Conservation (phyloP, 2,329 filamentous ascomycete genomes). For the Neofusicoccum sp. region DNA sequence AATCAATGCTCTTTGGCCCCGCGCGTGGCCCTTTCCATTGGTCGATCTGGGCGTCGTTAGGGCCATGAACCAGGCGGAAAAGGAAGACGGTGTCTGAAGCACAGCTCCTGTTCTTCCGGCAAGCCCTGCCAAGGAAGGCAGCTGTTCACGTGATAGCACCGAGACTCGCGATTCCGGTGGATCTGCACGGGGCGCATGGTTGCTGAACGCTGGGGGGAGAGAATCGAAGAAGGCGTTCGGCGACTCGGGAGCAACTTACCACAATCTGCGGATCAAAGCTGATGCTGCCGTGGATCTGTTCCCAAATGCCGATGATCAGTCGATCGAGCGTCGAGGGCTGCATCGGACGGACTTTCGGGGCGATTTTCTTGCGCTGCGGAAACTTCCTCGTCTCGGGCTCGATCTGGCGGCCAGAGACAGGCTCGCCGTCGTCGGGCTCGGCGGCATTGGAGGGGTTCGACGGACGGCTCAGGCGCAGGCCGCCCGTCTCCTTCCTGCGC, state of each 20-base stretch:
- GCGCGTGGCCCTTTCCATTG: constrained; percentile 6
- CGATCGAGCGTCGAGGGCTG: constrained; percentile 50
- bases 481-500: constrained; percentile 12
- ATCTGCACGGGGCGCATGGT: too few species aligned
- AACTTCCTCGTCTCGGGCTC: constrained; percentile 32
- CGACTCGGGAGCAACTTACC: too few species aligned
- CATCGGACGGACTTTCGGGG: constrained; percentile 40
- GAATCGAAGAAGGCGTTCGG: too few species aligned
- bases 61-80: not conserved
- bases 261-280: constrained; percentile 40
- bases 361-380: constrained; percentile 33
- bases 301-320: constrained; percentile 51
- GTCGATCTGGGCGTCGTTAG: constrained; percentile 23
- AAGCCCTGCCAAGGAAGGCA: not conserved
- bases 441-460: not conserved
- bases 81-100: too few species aligned
- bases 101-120: constrained; percentile 17
- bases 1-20: not conserved
- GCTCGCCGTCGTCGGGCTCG: not conserved
- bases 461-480: not conserved
- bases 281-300: constrained; percentile 46
- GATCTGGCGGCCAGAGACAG: constrained; percentile 26
- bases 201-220: too few species aligned
- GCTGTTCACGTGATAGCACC: not conserved
- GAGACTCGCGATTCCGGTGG: too few species aligned